A percentile compares a stretch with the other conserved stretches of the same genome.
Conservation (phyloP, 495 filamentous ascomycete species). For the Letharia lupina region DNA sequence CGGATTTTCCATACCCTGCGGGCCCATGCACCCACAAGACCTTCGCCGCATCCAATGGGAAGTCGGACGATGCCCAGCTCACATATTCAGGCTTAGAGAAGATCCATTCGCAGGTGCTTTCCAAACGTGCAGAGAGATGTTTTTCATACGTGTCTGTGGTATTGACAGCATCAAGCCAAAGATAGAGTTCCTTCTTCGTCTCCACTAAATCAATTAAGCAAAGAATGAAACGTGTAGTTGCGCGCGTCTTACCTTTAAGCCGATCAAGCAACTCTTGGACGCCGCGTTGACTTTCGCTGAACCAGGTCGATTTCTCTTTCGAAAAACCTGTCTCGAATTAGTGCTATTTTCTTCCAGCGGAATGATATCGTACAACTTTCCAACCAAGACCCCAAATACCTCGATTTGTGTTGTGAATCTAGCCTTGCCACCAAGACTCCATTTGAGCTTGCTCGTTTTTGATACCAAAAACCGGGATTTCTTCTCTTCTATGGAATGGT, state of each 20-base stretch:
- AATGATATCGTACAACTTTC: neutral
- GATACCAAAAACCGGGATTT: neutral
- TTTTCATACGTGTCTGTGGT: conserved; percentile 5
- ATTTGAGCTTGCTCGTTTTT: neutral
- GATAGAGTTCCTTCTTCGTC: neutral
- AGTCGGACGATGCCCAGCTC: conserved; percentile 19
- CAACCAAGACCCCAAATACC: neutral
- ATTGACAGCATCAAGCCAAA: conserved; percentile 9
- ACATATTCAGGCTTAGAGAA: conserved; percentile 19
- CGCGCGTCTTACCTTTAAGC: neutral
- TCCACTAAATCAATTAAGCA: neutral
- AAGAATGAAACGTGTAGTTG: neutral
- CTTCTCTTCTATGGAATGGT: neutral
- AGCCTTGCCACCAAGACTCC: neutral
- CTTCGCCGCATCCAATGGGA: neutral
- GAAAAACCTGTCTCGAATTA: conserved; percentile 3
- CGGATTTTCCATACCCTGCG: conserved; percentile 29
- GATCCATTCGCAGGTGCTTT: conserved; percentile 28
- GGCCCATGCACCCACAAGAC: conserved; percentile 30
- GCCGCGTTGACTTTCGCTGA: neutral
- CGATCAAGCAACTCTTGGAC: neutral
- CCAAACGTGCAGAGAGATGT: conserved; percentile 8
- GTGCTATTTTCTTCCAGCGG: neutral
- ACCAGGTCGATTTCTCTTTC: neutral
- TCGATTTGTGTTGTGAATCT: neutral